Percentiles rank a stretch among this genome's conserved stretches.
Evolutionary conservation across 2,329 filamentous ascomycete genomes (phyloP).

Genomic region (Aspergillus arachidicola): DNA sequence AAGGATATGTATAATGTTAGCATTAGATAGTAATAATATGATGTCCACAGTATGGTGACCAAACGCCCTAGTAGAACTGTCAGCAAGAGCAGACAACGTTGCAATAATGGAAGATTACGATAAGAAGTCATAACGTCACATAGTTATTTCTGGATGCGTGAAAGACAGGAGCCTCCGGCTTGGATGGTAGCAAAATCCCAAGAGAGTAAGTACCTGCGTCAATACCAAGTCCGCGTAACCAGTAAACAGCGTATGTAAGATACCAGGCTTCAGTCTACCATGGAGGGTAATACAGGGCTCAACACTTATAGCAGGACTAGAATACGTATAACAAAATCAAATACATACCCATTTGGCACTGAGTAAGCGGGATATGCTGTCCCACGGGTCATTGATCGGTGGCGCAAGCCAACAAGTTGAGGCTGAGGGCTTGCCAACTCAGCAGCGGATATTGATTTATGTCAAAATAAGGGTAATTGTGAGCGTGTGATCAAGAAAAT

Average conservation of each 20-base stretch:
- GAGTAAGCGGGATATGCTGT: not conserved
- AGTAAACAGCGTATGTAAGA: slow-evolving; percentile 2
- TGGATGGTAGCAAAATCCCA: not conserved
- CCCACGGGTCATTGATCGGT: not conserved
- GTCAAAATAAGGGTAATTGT: slow-evolving; percentile 24
- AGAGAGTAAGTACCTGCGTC: slow-evolving; percentile 1
- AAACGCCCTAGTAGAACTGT: not conserved
- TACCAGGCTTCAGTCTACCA: not conserved
- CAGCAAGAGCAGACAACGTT: not conserved
- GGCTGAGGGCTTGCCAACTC: slow-evolving; percentile 35
- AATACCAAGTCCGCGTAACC: not conserved
- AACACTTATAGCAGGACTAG: not conserved
- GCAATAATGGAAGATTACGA: not conserved
- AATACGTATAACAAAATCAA: not conserved
- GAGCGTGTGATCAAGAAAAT: slow-evolving; percentile 38
- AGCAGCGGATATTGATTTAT: slow-evolving; percentile 27
- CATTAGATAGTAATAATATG: not conserved
- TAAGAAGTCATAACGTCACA: not conserved
- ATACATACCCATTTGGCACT: not conserved
- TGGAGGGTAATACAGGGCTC: not conserved
- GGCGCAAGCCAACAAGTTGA: slow-evolving; percentile 15
- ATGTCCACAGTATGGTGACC: not conserved
- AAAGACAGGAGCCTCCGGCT: not conserved
- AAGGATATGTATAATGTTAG: not conserved
- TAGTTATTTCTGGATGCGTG: not conserved